phyloP scores from a whole-genome alignment of 192 early-diverging fungal species.

The Coemansia sp. region DNA sequence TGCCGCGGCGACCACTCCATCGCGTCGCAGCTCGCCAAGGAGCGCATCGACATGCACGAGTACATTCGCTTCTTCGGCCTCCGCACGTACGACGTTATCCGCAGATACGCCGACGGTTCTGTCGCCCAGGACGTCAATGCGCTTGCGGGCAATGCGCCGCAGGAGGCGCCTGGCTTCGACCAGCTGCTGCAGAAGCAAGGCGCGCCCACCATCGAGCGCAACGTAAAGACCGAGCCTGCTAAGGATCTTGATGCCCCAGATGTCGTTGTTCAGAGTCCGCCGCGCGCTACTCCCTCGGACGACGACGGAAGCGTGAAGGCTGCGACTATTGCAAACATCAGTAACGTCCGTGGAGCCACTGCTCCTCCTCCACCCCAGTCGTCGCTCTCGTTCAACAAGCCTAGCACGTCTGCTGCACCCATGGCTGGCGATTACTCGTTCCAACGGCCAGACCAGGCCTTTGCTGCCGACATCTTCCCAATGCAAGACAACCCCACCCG shows the following conservation, averaged over 20 bases:
- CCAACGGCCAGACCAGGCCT: constrained; percentile 48
- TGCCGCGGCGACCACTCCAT: constrained; percentile 72
- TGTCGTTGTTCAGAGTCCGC: background rate
- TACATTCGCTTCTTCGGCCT: constrained; percentile 78
- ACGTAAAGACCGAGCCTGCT: background rate
- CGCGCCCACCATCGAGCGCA: constrained; percentile 29
- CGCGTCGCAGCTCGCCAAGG: constrained; percentile 57
- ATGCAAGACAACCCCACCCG: constrained; percentile 45
- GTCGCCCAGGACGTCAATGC: constrained; percentile 26
- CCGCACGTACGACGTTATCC: constrained; percentile 69
- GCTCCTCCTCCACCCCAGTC: background rate
- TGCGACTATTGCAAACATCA: constrained; percentile 1
- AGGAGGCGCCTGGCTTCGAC: constrained; percentile 39
- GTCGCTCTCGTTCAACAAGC: constrained; percentile 27
- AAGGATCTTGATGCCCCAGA: background rate
- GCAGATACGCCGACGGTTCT: constrained; percentile 36
- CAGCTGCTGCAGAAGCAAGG: constrained; percentile 21
- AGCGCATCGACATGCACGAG: constrained; percentile 57
- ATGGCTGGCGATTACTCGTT: constrained; percentile 35
- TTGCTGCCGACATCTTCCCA: constrained; percentile 36
- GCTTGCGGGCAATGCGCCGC: constrained; percentile 38
- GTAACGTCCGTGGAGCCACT: background rate
- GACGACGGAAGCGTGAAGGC: constrained; percentile 1
- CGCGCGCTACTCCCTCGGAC: background rate
- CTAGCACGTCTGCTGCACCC: background rate